Conservation (phyloP, 176 grass and related monocot species). For the Lolium rigidum region DNA sequence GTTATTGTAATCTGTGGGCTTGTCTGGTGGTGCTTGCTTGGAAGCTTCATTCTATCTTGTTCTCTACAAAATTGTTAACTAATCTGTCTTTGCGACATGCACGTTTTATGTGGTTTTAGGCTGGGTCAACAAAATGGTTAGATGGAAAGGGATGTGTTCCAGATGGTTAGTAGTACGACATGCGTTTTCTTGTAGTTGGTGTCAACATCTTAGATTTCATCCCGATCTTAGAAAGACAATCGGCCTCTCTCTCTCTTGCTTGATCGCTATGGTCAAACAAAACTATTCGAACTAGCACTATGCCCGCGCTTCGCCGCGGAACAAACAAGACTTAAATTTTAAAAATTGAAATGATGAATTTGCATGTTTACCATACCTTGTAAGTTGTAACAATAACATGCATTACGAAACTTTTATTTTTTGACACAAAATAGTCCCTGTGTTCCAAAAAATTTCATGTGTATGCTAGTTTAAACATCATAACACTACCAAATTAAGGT, state of each 20-base stretch:
- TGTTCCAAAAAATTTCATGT: no score
- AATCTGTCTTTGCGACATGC: neutral
- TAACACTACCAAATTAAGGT: no score
- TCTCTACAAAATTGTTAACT: neutral
- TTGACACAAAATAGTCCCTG: no score
- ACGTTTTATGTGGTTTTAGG: neutral
- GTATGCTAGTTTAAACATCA: no score
- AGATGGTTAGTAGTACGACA: neutral
- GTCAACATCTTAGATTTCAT: neutral
- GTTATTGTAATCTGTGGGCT: neutral
- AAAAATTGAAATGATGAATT: no score
- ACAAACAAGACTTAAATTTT: no score
- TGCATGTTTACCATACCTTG: no score
- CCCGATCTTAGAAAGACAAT: neutral
- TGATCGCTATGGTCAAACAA: neutral
- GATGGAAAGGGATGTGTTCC: neutral
- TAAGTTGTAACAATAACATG: no score
- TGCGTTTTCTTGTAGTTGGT: neutral
- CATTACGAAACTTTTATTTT: no score
- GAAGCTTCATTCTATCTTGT: slow-evolving; percentile 41
- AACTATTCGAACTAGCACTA: neutral
- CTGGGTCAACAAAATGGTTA: neutral
- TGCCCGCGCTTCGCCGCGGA: no score
- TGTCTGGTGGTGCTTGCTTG: slow-evolving; percentile 35
- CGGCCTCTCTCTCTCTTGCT: neutral